phyloP scores from a whole-genome alignment of 495 filamentous ascomycete species.

The Talaromyces trachyspermus region DNA sequence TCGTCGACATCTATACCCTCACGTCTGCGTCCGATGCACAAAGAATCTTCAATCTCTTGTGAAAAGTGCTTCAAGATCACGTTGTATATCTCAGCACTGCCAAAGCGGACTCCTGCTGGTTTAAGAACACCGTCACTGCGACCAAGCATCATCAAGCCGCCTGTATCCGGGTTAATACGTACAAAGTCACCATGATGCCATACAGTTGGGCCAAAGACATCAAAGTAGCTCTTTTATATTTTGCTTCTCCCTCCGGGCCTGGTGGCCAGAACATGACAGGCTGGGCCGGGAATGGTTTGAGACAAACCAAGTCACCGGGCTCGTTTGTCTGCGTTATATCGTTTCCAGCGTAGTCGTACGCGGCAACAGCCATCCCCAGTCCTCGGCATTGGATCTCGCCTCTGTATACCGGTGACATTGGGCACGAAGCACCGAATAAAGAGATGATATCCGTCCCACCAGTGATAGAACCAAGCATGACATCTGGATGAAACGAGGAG shows the following conservation, averaged over 20 bases:
- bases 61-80: conserved; percentile 75
- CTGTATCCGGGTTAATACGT: conserved; percentile 62
- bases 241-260: conserved; percentile 56
- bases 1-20: conserved; percentile 67
- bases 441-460: conserved; percentile 93
- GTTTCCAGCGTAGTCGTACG: conserved; percentile 57
- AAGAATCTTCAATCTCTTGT: conserved; percentile 67
- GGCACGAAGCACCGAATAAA: conserved; percentile 80
- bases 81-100: conserved; percentile 88
- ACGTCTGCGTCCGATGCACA: conserved; percentile 74
- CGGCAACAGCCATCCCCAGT: conserved; percentile 82
- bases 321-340: conserved; percentile 49
- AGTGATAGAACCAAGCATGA: conserved; percentile 80
- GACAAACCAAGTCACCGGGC: conserved; percentile 88
- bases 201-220: conserved; percentile 58
- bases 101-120: conserved; percentile 79
- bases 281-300: conserved; percentile 79
- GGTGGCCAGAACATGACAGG: conserved; percentile 76
- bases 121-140: conserved; percentile 89
- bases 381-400: conserved; percentile 89
- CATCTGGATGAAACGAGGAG: conserved; percentile 59
- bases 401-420: conserved; percentile 73
- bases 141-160: conserved; percentile 79
- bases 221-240: conserved; percentile 86
- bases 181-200: conserved; percentile 98